Conservation (phyloP, 2,329 filamentous ascomycete genomes). For the Drechslerella stenobrocha region DNA sequence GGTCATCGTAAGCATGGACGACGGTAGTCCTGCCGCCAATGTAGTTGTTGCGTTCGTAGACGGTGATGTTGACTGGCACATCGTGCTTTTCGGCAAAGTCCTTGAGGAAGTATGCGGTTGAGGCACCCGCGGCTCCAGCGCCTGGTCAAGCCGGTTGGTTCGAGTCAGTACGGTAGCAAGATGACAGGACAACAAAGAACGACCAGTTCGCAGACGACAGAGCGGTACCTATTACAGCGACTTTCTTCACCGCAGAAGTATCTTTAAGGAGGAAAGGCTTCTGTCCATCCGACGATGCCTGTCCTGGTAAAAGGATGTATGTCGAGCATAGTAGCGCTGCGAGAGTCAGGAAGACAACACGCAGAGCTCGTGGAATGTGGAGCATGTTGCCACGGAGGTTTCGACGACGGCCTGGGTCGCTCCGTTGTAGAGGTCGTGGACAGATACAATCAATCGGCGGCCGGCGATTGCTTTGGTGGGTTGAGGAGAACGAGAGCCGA, state of each 20-base stretch:
- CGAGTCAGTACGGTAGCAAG: background rate
- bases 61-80: conserved; percentile 74
- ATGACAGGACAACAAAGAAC: too few relatives aligned
- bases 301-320: conserved; percentile 35
- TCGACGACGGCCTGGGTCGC: too few relatives aligned
- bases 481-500: too few relatives aligned
- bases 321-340: conserved; percentile 20
- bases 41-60: conserved; percentile 76
- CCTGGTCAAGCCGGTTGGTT: too few relatives aligned
- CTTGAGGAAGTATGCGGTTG: conserved; percentile 78
- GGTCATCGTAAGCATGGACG: conserved; percentile 72
- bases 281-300: conserved; percentile 36
- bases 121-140: conserved; percentile 84
- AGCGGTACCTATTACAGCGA: conserved; percentile 54
- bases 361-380: conserved; percentile 13
- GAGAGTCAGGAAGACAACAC: conserved; percentile 25
- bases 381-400: conserved; percentile 16
- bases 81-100: conserved; percentile 67
- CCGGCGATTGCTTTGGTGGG: too few relatives aligned
- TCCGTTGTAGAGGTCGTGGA: conserved; percentile 1
- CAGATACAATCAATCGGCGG: too few relatives aligned
- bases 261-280: conserved; percentile 33
- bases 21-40: conserved; percentile 88
- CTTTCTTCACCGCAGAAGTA: conserved; percentile 48
- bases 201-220: too few relatives aligned